A percentile compares a stretch with the other conserved stretches of the same genome.
Evolutionary conservation across 441 rosid species (phyloP).

Genomic region (Bruguiera hainesii): DNA sequence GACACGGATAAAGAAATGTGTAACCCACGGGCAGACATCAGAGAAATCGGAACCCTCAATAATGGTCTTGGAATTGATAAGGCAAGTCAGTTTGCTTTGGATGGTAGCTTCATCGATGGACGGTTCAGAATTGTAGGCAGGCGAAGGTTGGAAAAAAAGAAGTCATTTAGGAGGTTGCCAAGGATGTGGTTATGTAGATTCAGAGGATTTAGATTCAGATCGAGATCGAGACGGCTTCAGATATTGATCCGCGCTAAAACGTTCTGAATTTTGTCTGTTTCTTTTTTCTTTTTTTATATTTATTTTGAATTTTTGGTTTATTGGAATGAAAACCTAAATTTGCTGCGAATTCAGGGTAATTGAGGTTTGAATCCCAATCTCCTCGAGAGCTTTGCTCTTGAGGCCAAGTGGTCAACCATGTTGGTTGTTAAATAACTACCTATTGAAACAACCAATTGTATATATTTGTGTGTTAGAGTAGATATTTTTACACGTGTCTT

Average conservation of each 20-base stretch:
- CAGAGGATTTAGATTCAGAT: constrained; percentile 27
- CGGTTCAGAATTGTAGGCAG: constrained; percentile 8
- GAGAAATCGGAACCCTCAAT: constrained; percentile 9
- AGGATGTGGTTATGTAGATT: constrained; percentile 29
- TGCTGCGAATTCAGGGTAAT: no score
- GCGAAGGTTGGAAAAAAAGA: constrained; percentile 36
- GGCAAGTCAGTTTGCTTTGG: constrained; percentile 18
- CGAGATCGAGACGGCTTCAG: constrained; percentile 34
- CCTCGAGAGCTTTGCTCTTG: not conserved
- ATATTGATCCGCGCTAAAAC: constrained; percentile 42
- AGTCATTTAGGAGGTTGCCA: constrained; percentile 44
- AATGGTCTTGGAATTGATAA: not conserved
- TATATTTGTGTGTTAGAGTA: no score
- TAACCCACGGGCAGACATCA: constrained; percentile 41
- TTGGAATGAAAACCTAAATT: no score
- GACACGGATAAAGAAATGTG: constrained; percentile 23
- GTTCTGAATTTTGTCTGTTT: constrained; percentile 7
- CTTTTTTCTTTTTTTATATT: no score
- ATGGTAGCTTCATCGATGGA: constrained; percentile 19
- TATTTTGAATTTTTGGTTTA: no score
- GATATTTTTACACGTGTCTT: no score
- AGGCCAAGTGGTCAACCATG: no score
- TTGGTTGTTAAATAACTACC: no score
- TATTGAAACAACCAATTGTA: no score
- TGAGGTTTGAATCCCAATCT: no score